phyloP scores from a whole-genome alignment of 2,329 filamentous ascomycete species.

The Aspergillus hortae region DNA sequence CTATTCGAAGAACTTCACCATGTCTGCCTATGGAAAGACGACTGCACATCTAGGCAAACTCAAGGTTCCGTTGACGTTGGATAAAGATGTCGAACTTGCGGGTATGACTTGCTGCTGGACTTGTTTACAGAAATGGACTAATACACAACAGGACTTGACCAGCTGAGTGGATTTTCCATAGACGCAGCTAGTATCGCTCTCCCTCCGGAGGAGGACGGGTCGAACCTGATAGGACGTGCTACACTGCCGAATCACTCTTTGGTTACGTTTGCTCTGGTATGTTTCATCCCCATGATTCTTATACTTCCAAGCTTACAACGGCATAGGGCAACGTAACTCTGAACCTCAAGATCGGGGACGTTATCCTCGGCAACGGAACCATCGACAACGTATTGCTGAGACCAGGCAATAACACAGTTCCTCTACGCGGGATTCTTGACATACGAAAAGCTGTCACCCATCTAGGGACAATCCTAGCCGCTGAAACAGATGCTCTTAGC shows the following conservation, averaged over 20 bases:
- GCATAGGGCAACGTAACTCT: conserved; percentile 45
- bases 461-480: conserved; percentile 37
- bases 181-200: conserved; percentile 36
- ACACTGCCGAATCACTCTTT: conserved; percentile 46
- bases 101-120: conserved; percentile 13
- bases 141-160: conserved; percentile 27
- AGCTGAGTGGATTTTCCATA: conserved; percentile 40
- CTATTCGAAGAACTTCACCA: conserved; percentile 31
- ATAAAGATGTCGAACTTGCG: conserved; percentile 41
- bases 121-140: background rate
- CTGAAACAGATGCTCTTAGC: conserved; percentile 35
- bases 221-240: conserved; percentile 43
- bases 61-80: conserved; percentile 34
- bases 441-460: conserved; percentile 43
- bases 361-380: conserved; percentile 39
- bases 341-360: conserved; percentile 40
- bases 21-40: conserved; percentile 39
- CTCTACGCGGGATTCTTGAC: conserved; percentile 10
- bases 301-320: background rate
- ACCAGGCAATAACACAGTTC: conserved; percentile 44
- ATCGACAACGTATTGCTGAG: conserved; percentile 40
- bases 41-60: conserved; percentile 41
- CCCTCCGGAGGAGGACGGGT: conserved; percentile 35
- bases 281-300: background rate
- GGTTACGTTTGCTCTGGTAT: conserved; percentile 37